These are phyloP conservation scores for Sporothrix curviconia DNA, from an alignment of 2,329 filamentous ascomycete genomes.

Conservation along the genomic window DNA sequence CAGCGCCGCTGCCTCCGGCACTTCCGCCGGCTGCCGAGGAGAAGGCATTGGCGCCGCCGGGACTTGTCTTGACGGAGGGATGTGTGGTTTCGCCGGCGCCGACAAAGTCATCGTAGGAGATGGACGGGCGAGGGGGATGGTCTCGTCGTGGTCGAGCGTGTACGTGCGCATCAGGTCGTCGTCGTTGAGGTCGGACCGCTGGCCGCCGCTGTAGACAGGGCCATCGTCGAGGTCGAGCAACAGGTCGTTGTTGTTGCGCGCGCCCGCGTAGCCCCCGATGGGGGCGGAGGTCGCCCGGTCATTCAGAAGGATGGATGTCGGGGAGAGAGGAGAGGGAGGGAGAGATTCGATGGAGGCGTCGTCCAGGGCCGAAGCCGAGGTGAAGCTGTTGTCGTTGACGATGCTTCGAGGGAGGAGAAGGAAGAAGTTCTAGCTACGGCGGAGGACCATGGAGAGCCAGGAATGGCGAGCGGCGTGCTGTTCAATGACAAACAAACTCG, in stretches of 20 bases:
- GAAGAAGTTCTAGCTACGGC: conserved; percentile 21
- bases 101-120: conserved; percentile 93
- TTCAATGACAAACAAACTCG: neutral
- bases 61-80: conserved; percentile 17
- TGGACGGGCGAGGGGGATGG: conserved; percentile 69
- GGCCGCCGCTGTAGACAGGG: conserved; percentile 66
- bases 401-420: conserved; percentile 21
- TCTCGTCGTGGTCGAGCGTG: conserved; percentile 53
- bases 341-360: no score
- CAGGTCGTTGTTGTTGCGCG: conserved; percentile 53
- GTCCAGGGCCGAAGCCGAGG: conserved; percentile 19
- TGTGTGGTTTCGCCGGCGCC: conserved; percentile 55
- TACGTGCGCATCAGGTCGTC: conserved; percentile 72
- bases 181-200: conserved; percentile 62
- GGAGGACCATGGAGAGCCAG: conserved; percentile 15
- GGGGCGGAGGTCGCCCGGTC: conserved; percentile 52
- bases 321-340: neutral
- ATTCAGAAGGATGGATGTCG: conserved; percentile 42
- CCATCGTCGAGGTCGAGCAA: conserved; percentile 69
- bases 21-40: conserved; percentile 13
- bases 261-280: conserved; percentile 39
- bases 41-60: conserved; percentile 17
- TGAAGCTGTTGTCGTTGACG: conserved; percentile 16
- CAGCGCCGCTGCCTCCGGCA: conserved; percentile 11
- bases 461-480: neutral